Conservation (phyloP, 2,329 filamentous ascomycete species). For the Cladosporium sp. region DNA sequence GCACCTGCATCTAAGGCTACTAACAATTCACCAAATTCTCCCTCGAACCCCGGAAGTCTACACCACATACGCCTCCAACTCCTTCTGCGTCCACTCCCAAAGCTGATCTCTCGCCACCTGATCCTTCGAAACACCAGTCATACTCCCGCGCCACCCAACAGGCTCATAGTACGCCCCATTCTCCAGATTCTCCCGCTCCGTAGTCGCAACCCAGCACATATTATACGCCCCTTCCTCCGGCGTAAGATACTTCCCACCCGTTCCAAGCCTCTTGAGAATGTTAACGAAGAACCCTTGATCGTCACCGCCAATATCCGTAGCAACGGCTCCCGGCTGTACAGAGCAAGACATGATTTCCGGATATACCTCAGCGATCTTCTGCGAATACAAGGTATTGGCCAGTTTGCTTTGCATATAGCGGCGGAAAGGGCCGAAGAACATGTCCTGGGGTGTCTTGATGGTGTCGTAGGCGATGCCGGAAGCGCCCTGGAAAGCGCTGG, state of each 20-base stretch:
- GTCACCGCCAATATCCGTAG: conserved; percentile 10
- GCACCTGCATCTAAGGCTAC: background rate
- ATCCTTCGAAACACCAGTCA: conserved; percentile 27
- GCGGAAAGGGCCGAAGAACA: conserved; percentile 26
- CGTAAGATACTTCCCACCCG: background rate
- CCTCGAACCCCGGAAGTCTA: background rate
- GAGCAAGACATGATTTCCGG: conserved; percentile 47
- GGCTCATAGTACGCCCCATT: conserved; percentile 48
- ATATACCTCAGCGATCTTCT: conserved; percentile 45
- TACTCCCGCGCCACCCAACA: conserved; percentile 32
- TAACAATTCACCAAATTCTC: background rate
- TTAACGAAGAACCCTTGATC: conserved; percentile 16
- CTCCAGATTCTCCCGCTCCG: conserved; percentile 30
- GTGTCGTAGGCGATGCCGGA: background rate
- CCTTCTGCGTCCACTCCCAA: conserved; percentile 41
- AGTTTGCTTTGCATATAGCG: conserved; percentile 54
- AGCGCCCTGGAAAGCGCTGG: conserved; percentile 4
- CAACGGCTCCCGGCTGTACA: conserved; percentile 53
- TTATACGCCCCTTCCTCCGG: conserved; percentile 39
- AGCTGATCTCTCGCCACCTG: conserved; percentile 34
- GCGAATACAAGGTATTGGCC: conserved; percentile 50
- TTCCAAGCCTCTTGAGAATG: conserved; percentile 19
- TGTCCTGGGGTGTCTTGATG: background rate
- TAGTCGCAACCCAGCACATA: conserved; percentile 42
- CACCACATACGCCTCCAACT: conserved; percentile 23